phyloP scores from a whole-genome alignment of 306 rosid species.

The Cucumis hystrix region DNA sequence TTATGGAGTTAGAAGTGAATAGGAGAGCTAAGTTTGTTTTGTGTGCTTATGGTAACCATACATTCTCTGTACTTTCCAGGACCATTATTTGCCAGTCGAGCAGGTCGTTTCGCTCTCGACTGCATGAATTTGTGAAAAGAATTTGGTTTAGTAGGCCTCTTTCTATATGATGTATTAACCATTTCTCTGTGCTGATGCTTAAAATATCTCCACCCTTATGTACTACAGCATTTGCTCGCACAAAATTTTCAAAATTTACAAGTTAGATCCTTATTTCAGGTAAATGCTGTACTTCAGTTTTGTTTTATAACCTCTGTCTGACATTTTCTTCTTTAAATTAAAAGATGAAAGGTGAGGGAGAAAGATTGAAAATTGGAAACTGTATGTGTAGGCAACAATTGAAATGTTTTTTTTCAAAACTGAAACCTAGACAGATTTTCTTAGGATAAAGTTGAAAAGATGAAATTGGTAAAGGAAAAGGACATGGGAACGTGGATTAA shows the following conservation, averaged over 20 bases:
- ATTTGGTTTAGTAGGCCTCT: neutral
- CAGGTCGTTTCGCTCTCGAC: neutral
- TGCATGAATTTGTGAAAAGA: neutral
- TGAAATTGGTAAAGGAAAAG: neutral
- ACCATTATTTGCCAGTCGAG: neutral
- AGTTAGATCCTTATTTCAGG: neutral
- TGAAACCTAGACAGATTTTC: constrained; percentile 10
- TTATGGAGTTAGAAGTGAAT: constrained; percentile 14
- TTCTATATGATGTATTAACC: neutral
- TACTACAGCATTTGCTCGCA: neutral
- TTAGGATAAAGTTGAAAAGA: constrained; percentile 1
- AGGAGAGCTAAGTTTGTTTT: constrained; percentile 8
- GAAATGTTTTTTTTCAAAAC: neutral
- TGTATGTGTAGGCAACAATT: neutral
- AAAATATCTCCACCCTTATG: neutral
- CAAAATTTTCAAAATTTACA: neutral
- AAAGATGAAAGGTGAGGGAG: neutral
- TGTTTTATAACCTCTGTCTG: neutral
- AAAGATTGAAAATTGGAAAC: neutral
- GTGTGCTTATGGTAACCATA: neutral
- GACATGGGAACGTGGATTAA: neutral
- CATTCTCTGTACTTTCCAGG: neutral
- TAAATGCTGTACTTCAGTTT: neutral
- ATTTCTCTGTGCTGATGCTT: neutral
- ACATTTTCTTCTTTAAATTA: neutral